These are phyloP conservation scores for Rhodamnia rubescens DNA, from an alignment of 345 rosid species.

Conservation along the genomic window DNA sequence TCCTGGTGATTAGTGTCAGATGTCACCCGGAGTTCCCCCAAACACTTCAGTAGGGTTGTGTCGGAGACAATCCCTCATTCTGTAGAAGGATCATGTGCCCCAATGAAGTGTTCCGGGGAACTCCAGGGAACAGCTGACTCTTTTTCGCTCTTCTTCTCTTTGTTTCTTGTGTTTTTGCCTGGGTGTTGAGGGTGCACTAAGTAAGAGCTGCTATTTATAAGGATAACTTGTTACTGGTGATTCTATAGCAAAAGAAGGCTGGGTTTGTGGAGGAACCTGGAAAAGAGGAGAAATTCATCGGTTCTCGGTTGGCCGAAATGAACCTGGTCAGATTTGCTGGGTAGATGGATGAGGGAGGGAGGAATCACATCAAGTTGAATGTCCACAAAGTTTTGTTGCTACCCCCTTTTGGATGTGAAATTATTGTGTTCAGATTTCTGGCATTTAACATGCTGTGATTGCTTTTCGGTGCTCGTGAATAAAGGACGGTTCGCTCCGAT, in stretches of 20 bases:
- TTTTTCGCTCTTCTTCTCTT: not conserved
- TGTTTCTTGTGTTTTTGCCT: not conserved
- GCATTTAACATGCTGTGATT: not conserved
- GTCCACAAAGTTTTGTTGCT: not conserved
- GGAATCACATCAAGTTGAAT: not conserved
- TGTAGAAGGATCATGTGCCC: too few relatives aligned
- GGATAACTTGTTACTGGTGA: not conserved
- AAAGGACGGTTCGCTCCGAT: not conserved
- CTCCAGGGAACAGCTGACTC: slow-evolving; percentile 13
- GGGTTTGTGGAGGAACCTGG: not conserved
- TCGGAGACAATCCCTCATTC: not conserved
- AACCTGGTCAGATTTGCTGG: not conserved
- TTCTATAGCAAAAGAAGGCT: not conserved
- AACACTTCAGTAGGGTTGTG: slow-evolving; percentile 20
- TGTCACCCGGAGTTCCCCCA: slow-evolving; percentile 22
- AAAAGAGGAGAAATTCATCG: not conserved
- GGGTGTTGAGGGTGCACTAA: not conserved
- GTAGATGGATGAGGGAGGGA: not conserved
- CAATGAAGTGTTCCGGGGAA: slow-evolving; percentile 18
- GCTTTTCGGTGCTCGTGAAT: not conserved
- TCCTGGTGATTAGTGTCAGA: not conserved
- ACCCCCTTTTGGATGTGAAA: not conserved
- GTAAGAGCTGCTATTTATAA: not conserved
- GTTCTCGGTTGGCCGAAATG: not conserved
- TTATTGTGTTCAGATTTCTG: not conserved